These are phyloP conservation scores for Withania somnifera DNA, from an alignment of 305 asterid genomes.

Conservation along the genomic window DNA sequence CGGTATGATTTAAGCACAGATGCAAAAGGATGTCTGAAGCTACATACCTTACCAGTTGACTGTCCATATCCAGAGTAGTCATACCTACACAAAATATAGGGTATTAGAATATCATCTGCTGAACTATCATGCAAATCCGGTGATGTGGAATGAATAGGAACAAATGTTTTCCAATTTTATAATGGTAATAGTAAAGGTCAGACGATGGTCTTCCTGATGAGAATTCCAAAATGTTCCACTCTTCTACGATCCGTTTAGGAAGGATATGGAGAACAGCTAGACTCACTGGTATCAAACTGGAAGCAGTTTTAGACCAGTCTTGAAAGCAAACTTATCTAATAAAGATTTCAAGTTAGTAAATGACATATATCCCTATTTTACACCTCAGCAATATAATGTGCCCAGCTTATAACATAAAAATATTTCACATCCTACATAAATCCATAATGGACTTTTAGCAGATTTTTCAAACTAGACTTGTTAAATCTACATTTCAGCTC, in stretches of 20 bases:
- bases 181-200: background rate
- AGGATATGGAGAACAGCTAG: background rate
- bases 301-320: background rate
- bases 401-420: background rate
- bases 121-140: background rate
- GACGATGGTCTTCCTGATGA: background rate
- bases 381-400: background rate
- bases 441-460: background rate
- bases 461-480: background rate
- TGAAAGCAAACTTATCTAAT: background rate
- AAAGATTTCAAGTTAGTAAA: background rate
- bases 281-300: background rate
- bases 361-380: background rate
- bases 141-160: background rate
- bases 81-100: slow-evolving; percentile 45
- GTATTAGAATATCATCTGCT: slow-evolving; percentile 8
- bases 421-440: background rate
- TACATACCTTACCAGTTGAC: slow-evolving; percentile 86
- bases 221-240: background rate
- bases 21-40: background rate
- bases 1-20: background rate
- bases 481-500: background rate
- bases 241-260: background rate
- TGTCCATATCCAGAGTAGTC: slow-evolving; percentile 97
- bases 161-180: background rate